A percentile compares a stretch with the other conserved stretches of the same genome.
Conservation (phyloP, 805 yeast species). For the Candida nanaspora region DNA sequence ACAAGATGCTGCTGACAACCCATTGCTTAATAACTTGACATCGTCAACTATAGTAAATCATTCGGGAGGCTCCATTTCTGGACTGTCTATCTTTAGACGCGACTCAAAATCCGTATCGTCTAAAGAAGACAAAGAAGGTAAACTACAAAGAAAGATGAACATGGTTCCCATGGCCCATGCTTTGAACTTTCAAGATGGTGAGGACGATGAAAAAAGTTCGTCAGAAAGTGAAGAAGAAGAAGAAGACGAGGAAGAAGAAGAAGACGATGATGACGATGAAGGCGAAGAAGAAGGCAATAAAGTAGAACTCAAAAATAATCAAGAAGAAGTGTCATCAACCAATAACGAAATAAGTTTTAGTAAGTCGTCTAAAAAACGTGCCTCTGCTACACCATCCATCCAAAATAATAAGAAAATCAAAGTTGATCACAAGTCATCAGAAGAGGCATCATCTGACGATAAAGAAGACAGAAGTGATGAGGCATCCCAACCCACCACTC, state of each 20-base stretch:
- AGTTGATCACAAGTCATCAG: neutral
- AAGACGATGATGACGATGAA: conserved; percentile 24
- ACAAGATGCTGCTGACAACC: no score
- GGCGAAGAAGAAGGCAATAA: conserved; percentile 13
- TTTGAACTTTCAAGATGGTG: conserved; percentile 36
- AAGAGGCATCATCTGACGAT: conserved; percentile 15
- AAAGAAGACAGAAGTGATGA: conserved; percentile 8
- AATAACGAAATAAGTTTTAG: no score
- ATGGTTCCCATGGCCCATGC: conserved; percentile 50
- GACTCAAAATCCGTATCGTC: conserved; percentile 24
- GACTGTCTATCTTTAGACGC: conserved; percentile 31
- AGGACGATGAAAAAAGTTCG: conserved; percentile 22
- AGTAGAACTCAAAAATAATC: no score
- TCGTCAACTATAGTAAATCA: conserved; percentile 15
- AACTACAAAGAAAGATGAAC: conserved; percentile 13
- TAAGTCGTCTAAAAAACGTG: conserved; percentile 4
- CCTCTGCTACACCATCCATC: neutral
- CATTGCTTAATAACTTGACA: neutral
- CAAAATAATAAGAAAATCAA: neutral
- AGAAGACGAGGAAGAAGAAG: conserved; percentile 14
- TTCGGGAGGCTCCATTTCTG: conserved; percentile 12
- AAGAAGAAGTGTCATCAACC: no score
- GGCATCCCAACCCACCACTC: conserved; percentile 18
- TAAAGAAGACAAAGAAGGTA: neutral
- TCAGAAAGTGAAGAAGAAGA: conserved; percentile 16